Conservation (phyloP, 768 basidiomycete genomes). For the Leccinum truebloodii region DNA sequence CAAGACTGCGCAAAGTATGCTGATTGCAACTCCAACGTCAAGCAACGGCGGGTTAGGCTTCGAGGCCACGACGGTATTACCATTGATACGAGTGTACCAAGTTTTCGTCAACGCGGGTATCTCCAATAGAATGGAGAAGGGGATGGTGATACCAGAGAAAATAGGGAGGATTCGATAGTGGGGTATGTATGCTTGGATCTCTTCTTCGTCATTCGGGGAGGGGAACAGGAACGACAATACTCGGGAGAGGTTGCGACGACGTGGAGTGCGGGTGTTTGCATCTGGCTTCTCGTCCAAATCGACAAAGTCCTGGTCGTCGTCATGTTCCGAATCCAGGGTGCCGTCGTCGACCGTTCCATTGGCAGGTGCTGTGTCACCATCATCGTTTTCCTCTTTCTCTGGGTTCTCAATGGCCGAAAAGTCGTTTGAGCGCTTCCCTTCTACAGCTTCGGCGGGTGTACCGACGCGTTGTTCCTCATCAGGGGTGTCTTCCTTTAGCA, state of each 20-base stretch:
- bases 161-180: slow-evolving; percentile 67
- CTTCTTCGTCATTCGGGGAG: slow-evolving; percentile 25
- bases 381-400: neutral
- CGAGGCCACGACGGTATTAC: slow-evolving; percentile 42
- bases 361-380: neutral
- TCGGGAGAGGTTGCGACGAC: slow-evolving; percentile 5
- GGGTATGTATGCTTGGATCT: slow-evolving; percentile 43
- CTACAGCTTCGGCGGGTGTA: neutral
- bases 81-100: slow-evolving; percentile 66
- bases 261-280: neutral
- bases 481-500: slow-evolving; percentile 15
- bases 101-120: slow-evolving; percentile 76
- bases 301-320: slow-evolving; percentile 13
- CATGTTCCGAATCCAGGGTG: slow-evolving; percentile 8
- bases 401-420: neutral
- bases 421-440: neutral
- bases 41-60: slow-evolving; percentile 58
- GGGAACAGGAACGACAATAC: slow-evolving; percentile 16
- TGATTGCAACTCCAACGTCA: slow-evolving; percentile 50
- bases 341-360: neutral
- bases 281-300: slow-evolving; percentile 2
- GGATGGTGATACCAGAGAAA: slow-evolving; percentile 65
- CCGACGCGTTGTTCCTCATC: slow-evolving; percentile 17
- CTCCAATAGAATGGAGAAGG: slow-evolving; percentile 79
- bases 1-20: slow-evolving; percentile 48